These are phyloP conservation scores for Saturnispora hagleri DNA, from an alignment of 805 yeast genomes.

Conservation along the genomic window DNA sequence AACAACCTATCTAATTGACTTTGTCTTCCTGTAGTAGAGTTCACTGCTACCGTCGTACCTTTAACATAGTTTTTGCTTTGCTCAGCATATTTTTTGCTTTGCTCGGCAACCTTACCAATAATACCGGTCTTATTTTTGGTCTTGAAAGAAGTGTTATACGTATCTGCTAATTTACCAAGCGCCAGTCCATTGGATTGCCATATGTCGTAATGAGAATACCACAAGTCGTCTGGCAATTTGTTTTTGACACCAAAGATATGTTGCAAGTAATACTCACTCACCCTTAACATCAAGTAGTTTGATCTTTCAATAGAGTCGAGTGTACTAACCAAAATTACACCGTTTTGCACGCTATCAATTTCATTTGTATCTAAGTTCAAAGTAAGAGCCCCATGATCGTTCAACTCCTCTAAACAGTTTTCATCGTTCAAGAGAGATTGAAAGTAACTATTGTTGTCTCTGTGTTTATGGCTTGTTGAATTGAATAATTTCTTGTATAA, in stretches of 20 bases:
- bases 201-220: slow-evolving; percentile 32
- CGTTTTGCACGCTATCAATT: slow-evolving; percentile 40
- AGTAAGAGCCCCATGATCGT: slow-evolving; percentile 39
- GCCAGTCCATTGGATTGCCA: slow-evolving; percentile 41
- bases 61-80: slow-evolving; percentile 12
- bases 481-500: slow-evolving; percentile 29
- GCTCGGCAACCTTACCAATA: slow-evolving; percentile 35
- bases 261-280: slow-evolving; percentile 41
- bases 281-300: slow-evolving; percentile 37
- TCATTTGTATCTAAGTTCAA: slow-evolving; percentile 29
- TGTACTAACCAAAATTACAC: slow-evolving; percentile 42
- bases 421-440: slow-evolving; percentile 16
- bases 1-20: slow-evolving; percentile 34
- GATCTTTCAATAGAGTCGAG: slow-evolving; percentile 42
- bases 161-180: slow-evolving; percentile 31
- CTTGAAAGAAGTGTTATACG: slow-evolving; percentile 30
- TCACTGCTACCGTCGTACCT: slow-evolving; percentile 10
- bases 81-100: slow-evolving; percentile 26
- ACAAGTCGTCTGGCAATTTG: slow-evolving; percentile 27
- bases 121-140: slow-evolving; percentile 34
- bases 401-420: slow-evolving; percentile 23
- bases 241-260: slow-evolving; percentile 33
- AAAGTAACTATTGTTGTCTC: slow-evolving; percentile 21
- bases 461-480: slow-evolving; percentile 25
- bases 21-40: slow-evolving; percentile 19